Evolutionary conservation across 345 rosid genomes (phyloP).

Genomic region (Conringia planisiliqua): DNA sequence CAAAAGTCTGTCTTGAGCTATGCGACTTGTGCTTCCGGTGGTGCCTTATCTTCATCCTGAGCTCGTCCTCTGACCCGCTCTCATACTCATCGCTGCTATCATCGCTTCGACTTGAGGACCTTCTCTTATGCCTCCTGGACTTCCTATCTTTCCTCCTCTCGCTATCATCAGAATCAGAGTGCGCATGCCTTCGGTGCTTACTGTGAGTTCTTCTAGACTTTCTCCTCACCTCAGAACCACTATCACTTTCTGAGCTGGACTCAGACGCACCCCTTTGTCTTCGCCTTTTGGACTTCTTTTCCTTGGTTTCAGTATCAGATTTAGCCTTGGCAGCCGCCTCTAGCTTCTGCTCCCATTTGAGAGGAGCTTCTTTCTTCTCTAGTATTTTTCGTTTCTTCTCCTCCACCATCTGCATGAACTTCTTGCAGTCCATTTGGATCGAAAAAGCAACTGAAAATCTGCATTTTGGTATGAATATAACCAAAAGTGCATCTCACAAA

Average conservation of each 20-base stretch:
- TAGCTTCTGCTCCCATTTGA: slow-evolving; percentile 95
- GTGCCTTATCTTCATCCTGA: slow-evolving; percentile 44
- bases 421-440: slow-evolving; percentile 87
- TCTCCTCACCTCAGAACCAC: slow-evolving; percentile 41
- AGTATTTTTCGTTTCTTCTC: slow-evolving; percentile 81
- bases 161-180: slow-evolving; percentile 47
- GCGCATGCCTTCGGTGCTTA: slow-evolving; percentile 54
- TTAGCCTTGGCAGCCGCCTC: slow-evolving; percentile 84
- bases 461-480: slow-evolving; percentile 82
- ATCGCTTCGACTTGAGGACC: slow-evolving; percentile 38
- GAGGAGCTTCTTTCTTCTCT: slow-evolving; percentile 82
- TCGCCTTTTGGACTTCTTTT: slow-evolving; percentile 59
- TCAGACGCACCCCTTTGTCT: slow-evolving; percentile 44
- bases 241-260: slow-evolving; percentile 48
- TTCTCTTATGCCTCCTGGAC: slow-evolving; percentile 45
- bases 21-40: slow-evolving; percentile 42
- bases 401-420: slow-evolving; percentile 90
- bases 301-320: slow-evolving; percentile 63
- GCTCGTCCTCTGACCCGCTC: slow-evolving; percentile 48
- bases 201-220: slow-evolving; percentile 51
- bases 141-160: slow-evolving; percentile 56
- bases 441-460: slow-evolving; percentile 64
- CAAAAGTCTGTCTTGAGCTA: slow-evolving; percentile 37
- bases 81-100: slow-evolving; percentile 42
- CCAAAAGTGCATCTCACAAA: slow-evolving; percentile 93